Evolutionary conservation across 2,329 filamentous ascomycete genomes (phyloP).

Genomic region (Fusarium sp.): DNA sequence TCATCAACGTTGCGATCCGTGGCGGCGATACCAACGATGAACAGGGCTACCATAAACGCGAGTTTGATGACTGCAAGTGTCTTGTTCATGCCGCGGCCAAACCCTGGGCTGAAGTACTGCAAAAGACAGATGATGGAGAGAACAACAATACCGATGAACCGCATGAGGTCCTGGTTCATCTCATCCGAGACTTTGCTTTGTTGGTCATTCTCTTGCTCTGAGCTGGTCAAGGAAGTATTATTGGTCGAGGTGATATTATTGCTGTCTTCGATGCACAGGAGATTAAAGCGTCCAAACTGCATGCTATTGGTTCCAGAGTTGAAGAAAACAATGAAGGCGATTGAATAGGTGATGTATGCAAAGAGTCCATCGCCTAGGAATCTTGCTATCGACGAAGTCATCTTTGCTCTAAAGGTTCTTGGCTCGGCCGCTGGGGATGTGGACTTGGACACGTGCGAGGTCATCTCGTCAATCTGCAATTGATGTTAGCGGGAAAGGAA

Average conservation of each 20-base stretch:
- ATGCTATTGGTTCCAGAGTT: slow-evolving; percentile 12
- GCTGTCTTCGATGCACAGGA: neutral
- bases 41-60: neutral
- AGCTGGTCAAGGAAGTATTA: neutral
- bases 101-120: slow-evolving; percentile 8
- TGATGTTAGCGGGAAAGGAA: neutral
- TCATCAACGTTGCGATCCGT: neutral
- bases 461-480: neutral
- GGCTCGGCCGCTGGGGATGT: neutral
- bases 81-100: slow-evolving; percentile 5
- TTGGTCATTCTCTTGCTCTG: neutral
- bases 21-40: neutral
- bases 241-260: no score
- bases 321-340: neutral
- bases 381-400: accelerated
- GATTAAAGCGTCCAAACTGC: slow-evolving; percentile 1
- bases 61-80: neutral
- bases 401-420: neutral
- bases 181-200: neutral
- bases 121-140: slow-evolving; percentile 2
- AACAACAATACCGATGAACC: neutral
- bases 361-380: slow-evolving; percentile 1
- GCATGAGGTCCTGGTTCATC: neutral
- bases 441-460: neutral
- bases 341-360: neutral